Percentiles rank a stretch among this genome's conserved stretches.
phyloP scores from a whole-genome alignment of 148 eudicot genomes.

The Rhododendron mucronatum region DNA sequence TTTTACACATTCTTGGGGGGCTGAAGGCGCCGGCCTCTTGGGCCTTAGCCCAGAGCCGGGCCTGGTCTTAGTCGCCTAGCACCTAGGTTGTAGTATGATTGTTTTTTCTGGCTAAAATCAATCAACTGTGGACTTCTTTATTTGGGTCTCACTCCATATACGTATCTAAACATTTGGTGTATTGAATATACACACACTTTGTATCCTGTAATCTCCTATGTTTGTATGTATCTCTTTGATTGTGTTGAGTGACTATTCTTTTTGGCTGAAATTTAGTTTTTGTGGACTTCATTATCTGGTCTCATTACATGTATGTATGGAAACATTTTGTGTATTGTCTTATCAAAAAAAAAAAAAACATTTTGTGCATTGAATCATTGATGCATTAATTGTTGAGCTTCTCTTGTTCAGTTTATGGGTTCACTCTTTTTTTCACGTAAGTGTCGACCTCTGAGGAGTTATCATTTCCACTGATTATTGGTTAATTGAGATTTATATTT shows the following conservation, averaged over 20 bases:
- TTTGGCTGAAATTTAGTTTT: background rate
- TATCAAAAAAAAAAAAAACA: too few relatives aligned
- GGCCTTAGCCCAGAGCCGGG: too few relatives aligned
- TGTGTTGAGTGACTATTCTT: background rate
- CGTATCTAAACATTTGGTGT: background rate
- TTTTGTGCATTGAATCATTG: too few relatives aligned
- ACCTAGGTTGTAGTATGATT: background rate
- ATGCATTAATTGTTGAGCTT: background rate
- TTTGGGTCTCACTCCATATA: background rate
- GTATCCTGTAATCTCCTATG: background rate
- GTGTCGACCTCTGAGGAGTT: too few relatives aligned
- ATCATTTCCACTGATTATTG: background rate
- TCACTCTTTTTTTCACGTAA: background rate
- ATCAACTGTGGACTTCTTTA: background rate
- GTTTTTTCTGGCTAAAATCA: background rate
- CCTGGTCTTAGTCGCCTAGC: too few relatives aligned
- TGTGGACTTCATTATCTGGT: background rate
- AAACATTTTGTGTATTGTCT: background rate
- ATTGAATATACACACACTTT: background rate
- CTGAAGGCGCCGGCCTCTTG: too few relatives aligned
- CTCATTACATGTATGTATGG: background rate
- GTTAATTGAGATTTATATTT: background rate
- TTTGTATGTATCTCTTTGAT: background rate
- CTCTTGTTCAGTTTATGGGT: background rate
- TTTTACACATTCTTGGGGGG: too few relatives aligned